phyloP scores from a whole-genome alignment of 345 rosid species.

The Salix udensis region DNA sequence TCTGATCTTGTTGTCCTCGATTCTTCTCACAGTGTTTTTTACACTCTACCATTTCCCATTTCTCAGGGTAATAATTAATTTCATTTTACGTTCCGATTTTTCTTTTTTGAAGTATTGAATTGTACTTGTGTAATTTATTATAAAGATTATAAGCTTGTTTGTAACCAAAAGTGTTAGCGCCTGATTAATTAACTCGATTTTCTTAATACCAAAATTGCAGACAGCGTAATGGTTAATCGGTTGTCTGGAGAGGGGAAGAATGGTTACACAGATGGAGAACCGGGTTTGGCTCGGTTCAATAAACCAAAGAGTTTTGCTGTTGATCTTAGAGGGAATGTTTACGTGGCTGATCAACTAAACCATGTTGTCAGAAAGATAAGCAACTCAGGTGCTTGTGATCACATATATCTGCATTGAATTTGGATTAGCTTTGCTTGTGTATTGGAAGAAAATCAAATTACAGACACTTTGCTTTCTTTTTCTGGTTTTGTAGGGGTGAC shows the following conservation, averaged over 20 bases:
- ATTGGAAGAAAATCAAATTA: not conserved
- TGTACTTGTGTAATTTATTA: not conserved
- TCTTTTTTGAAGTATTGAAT: not conserved
- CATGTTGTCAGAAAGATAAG: constrained; percentile 57
- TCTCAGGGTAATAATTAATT: constrained; percentile 44
- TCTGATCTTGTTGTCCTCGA: constrained; percentile 54
- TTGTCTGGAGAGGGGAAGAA: constrained; percentile 41
- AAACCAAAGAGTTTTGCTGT: constrained; percentile 49
- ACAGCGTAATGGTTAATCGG: constrained; percentile 34
- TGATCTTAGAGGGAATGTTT: constrained; percentile 60
- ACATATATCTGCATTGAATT: not conserved
- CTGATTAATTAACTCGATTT: not conserved
- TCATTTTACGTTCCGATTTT: not conserved
- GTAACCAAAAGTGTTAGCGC: not conserved
- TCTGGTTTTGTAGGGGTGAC: constrained; percentile 38
- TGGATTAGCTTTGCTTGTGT: not conserved
- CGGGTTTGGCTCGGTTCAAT: constrained; percentile 43
- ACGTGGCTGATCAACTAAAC: constrained; percentile 61
- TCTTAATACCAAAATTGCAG: constrained; percentile 24
- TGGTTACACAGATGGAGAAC: constrained; percentile 48
- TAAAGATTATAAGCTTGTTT: not conserved
- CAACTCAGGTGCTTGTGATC: constrained; percentile 37
- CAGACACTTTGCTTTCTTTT: not conserved
- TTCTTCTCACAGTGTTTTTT: constrained; percentile 37
- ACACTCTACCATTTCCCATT: constrained; percentile 47